Percentiles rank a stretch among this genome's conserved stretches.
Conservation (phyloP, 305 asterid species). For the Fraxinus velutina region DNA sequence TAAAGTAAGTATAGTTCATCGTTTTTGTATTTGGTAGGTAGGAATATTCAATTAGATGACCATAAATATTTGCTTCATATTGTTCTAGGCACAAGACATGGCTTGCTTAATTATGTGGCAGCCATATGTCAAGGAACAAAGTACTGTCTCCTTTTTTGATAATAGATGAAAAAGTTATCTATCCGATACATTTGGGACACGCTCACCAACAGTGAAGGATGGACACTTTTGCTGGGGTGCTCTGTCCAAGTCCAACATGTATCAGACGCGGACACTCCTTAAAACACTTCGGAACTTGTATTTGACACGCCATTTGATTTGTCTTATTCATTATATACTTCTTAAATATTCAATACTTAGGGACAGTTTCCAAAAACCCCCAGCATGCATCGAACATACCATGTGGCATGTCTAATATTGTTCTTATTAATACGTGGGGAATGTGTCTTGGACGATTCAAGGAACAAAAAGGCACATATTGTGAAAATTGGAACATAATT, state of each 20-base stretch:
- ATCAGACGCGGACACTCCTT: not conserved
- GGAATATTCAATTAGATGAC: not conserved
- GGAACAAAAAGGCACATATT: not conserved
- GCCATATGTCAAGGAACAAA: not conserved
- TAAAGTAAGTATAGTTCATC: constrained; percentile 46
- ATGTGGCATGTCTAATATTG: not conserved
- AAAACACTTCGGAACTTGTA: not conserved
- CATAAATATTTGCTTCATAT: not conserved
- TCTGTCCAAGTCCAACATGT: not conserved
- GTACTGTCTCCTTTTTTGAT: not conserved
- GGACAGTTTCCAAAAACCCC: not conserved
- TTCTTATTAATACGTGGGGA: not conserved
- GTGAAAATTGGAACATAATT: not conserved
- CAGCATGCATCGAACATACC: not conserved
- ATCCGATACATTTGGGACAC: not conserved
- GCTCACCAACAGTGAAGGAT: not conserved
- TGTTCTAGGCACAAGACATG: not conserved
- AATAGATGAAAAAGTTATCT: not conserved
- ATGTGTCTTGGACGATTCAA: not conserved
- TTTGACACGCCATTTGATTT: not conserved
- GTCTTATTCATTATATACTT: not conserved
- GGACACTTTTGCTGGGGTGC: not conserved
- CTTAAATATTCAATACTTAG: not conserved
- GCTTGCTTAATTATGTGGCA: constrained; percentile 1
- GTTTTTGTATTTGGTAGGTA: constrained; percentile 1